phyloP scores from a whole-genome alignment of 768 basidiomycete species.

The Rhodotorula graminis region DNA sequence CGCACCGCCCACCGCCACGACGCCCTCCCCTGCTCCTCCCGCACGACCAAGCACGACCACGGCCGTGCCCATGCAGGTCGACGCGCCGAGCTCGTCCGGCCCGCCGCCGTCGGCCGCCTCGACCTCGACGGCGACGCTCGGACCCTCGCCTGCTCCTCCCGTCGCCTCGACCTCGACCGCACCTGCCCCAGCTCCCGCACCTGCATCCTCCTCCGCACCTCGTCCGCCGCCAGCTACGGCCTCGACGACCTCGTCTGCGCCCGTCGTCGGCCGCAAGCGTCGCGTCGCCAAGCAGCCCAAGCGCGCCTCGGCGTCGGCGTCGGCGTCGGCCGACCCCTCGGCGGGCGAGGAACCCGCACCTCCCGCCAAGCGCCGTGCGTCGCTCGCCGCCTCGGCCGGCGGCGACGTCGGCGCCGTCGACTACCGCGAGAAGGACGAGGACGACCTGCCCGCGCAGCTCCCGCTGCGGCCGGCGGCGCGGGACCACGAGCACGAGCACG shows the following conservation, averaged over 20 bases:
- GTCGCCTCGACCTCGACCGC: neutral
- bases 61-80: no score
- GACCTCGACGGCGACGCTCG: neutral
- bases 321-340: neutral
- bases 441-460: no score
- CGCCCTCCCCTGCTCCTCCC: no score
- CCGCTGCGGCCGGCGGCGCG: no score
- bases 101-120: neutral
- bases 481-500: no score
- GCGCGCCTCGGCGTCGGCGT: neutral
- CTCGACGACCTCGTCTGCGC: neutral
- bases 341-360: neutral
- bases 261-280: slow-evolving; percentile 14
- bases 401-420: no score
- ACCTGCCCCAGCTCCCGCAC: no score
- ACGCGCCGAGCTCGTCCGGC: neutral
- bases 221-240: neutral
- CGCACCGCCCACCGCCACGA: no score
- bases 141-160: neutral
- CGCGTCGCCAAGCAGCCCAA: slow-evolving; percentile 13
- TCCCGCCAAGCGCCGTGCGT: neutral
- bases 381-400: no score
- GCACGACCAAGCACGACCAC: neutral
- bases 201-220: neutral
- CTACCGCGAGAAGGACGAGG: no score